Base-by-base conservation (phyloP, 306 rosid genomes). In the Fragaria ananassa region DNA sequence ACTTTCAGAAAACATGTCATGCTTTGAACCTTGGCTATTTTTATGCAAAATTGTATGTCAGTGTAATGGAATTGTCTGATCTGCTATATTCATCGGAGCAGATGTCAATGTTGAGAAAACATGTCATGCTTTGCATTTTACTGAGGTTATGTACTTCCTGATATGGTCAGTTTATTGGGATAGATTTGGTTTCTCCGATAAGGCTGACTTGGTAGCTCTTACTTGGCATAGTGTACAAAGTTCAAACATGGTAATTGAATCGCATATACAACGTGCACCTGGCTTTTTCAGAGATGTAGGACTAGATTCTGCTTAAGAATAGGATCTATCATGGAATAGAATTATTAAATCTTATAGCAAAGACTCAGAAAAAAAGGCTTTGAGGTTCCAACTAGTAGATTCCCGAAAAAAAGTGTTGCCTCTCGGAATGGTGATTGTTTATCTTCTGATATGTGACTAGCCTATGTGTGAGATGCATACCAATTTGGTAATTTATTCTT, bases 51-150 rank as follows among this genome's bases (percentile, higher is more conserved):
- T 18, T 50, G 66, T 17, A 2, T 41, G 51, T 61, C 23, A 39
- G 23, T n/a, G 65, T 18, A n/a, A 50, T 31, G 11, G 6, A 57
- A 10, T 49, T 35, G 45, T 74, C 23, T 44, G 68, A 9, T 73
- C 14, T 31, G 44, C 15, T 49, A 8, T 34, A 4, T 18, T 10
- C 19, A 31, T 34, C 56, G 10, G 12, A 4, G 66, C 51, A 17
- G 71, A 67, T 41, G 44, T 42, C 71, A 67, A 41, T 67, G 11
- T 67, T 67, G 51, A 41, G 19, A 67, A 44, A 44, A 67, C 71
- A 41, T 41, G 31, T 10, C 10, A 11, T 6, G 29, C 10, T 10
- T 67, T 18, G 7, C 12, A 21, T 15, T 39, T n/a, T 27, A 67
- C 17, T 41, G 50, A 23, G 71, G 21, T 67, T n/a, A 42, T n/a